phyloP scores from a whole-genome alignment of 257 asterid genomes.

The Nicotiana obtusifolia region DNA sequence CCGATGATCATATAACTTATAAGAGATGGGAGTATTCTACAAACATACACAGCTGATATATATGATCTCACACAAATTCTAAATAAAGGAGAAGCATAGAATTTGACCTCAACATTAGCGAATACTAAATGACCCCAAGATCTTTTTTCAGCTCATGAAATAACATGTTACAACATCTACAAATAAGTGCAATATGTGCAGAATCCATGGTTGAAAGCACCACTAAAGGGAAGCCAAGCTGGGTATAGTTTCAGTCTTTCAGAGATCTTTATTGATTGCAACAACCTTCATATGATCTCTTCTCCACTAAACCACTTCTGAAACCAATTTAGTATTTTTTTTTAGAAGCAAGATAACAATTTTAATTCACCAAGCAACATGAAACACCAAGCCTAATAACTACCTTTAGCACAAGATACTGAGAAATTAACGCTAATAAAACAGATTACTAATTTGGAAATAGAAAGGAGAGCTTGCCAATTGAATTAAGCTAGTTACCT shows the following conservation, averaged over 20 bases:
- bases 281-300: neutral
- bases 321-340: neutral
- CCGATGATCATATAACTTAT: neutral
- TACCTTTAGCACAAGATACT: neutral
- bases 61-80: neutral
- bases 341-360: neutral
- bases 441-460: neutral
- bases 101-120: neutral
- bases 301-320: neutral
- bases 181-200: neutral
- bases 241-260: neutral
- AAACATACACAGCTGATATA: slow-evolving; percentile 1
- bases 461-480: neutral
- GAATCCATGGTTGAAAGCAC: neutral
- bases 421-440: neutral
- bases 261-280: neutral
- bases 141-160: neutral
- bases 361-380: neutral
- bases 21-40: neutral
- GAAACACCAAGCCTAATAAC: neutral
- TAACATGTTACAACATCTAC: neutral
- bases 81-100: neutral
- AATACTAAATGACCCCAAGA: neutral
- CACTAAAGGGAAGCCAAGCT: neutral
- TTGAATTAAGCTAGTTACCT: slow-evolving; percentile 40